Percentiles rank a stretch among this genome's conserved stretches.
These are phyloP conservation scores for Psilocybe cubensis DNA, from an alignment of 768 basidiomycete genomes.

Conservation along the genomic window DNA sequence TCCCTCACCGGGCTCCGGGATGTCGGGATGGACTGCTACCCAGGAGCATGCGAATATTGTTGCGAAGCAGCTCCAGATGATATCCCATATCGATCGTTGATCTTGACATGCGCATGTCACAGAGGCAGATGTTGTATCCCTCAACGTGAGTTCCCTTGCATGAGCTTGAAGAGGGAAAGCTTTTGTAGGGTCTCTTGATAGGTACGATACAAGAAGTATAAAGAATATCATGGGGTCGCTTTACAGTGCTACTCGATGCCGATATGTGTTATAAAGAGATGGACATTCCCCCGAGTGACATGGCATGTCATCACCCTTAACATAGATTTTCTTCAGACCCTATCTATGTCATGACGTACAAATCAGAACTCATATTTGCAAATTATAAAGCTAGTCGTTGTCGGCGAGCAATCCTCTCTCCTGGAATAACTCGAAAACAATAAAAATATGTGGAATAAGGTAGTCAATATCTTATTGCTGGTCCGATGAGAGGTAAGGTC, in stretches of 20 bases:
- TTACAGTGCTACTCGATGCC: background rate
- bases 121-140: background rate
- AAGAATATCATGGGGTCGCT: background rate
- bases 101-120: slow-evolving; percentile 2
- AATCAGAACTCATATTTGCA: too few species aligned
- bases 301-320: background rate
- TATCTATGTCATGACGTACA: too few species aligned
- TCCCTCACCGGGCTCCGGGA: slow-evolving; percentile 6
- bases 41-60: slow-evolving; percentile 17
- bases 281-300: background rate
- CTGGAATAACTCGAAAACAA: too few species aligned
- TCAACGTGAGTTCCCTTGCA: background rate
- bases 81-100: slow-evolving; percentile 9
- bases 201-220: background rate
- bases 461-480: too few species aligned
- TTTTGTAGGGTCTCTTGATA: background rate
- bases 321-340: too few species aligned
- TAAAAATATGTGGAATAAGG: too few species aligned
- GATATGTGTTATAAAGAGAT: background rate
- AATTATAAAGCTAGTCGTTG: too few species aligned
- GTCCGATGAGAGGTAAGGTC: too few species aligned
- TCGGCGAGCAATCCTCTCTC: too few species aligned
- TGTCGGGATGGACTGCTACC: slow-evolving; percentile 13
- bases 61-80: slow-evolving; percentile 14
- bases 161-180: background rate